Conservation (phyloP, 2,329 filamentous ascomycete genomes). For the Ophiostoma angusticollis region DNA sequence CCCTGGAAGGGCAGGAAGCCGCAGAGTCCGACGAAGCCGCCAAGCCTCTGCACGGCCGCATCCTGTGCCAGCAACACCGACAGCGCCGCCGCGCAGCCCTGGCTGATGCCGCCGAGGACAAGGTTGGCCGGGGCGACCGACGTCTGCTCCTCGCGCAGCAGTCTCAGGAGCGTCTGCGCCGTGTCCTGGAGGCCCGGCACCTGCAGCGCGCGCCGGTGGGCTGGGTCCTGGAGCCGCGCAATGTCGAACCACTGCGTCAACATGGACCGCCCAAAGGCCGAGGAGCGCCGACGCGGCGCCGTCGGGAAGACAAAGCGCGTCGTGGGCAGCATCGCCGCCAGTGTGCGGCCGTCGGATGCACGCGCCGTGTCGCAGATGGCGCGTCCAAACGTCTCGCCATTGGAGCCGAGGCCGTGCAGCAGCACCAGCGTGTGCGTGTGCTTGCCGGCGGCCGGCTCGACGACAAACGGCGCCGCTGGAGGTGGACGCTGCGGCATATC, state of each 20-base stretch:
- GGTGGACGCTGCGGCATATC: neutral
- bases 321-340: constrained; percentile 24
- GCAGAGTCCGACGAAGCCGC: constrained; percentile 8
- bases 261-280: constrained; percentile 26
- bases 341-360: constrained; percentile 15
- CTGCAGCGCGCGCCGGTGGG: constrained; percentile 29
- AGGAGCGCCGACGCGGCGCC: constrained; percentile 30
- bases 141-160: constrained; percentile 13
- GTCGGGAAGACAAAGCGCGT: constrained; percentile 40
- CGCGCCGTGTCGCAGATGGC: constrained; percentile 21
- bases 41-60: neutral
- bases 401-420: constrained; percentile 21
- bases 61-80: constrained; percentile 1
- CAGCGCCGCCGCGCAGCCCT: constrained; percentile 5
- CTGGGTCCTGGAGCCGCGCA: constrained; percentile 27
- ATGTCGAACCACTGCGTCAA: constrained; percentile 42
- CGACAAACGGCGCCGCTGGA: constrained; percentile 10
- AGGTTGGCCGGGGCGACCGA: constrained; percentile 25
- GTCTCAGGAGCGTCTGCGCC: constrained; percentile 19
- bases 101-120: constrained; percentile 29
- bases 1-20: constrained; percentile 12
- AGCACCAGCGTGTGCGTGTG: constrained; percentile 21
- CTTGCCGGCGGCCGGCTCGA: constrained; percentile 13
- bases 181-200: constrained; percentile 32
- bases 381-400: constrained; percentile 21